Evolutionary conservation across 2,329 filamentous ascomycete species (phyloP).

Genomic region (Fusarium nodosum): DNA sequence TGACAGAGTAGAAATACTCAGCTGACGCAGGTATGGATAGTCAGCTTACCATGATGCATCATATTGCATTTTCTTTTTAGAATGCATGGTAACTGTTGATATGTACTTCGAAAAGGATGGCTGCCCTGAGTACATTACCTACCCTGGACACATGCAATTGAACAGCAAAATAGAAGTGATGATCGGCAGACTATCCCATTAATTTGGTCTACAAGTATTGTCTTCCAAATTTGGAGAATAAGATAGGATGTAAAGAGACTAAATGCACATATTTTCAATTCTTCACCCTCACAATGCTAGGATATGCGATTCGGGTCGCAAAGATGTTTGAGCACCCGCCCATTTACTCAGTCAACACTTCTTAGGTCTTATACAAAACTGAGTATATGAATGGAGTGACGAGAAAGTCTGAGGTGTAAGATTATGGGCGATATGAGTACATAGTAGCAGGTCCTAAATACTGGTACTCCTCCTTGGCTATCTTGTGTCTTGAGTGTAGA

Average conservation of each 20-base stretch:
- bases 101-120: not conserved
- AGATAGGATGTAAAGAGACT: too few relatives aligned
- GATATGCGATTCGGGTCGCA: not conserved
- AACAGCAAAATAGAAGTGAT: not conserved
- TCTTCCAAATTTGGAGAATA: too few relatives aligned
- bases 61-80: not conserved
- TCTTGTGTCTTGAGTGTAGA: too few relatives aligned
- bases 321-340: not conserved
- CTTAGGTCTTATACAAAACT: not conserved
- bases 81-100: not conserved
- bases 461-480: not conserved
- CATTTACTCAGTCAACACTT: not conserved
- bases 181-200: not conserved
- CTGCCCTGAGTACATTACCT: not conserved
- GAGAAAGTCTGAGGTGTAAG: not conserved
- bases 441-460: not conserved
- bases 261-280: not conserved
- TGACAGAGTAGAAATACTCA: not conserved
- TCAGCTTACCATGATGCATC: not conserved
- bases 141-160: not conserved
- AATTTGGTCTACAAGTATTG: not conserved
- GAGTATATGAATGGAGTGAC: not conserved
- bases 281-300: not conserved
- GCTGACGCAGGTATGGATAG: not conserved
- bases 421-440: not conserved